Evolutionary conservation across 2,329 filamentous ascomycete species (phyloP), one percentile per base, ranked within the genome.

Genomic region (Mycosphaerelloides madeirae): DNA sequence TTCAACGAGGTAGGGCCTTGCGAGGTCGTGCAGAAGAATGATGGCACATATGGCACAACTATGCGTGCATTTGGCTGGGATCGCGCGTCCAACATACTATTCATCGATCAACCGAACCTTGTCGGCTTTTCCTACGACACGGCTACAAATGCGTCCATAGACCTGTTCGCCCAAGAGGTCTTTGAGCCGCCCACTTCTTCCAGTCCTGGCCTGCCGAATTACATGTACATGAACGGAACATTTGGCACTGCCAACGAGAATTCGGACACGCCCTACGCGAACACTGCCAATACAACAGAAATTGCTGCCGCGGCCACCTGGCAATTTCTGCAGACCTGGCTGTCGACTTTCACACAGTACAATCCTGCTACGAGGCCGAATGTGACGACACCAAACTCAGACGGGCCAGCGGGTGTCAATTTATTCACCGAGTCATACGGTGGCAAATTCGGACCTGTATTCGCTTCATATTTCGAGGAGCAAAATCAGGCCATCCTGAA

Each of bases 71-170:
- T 79, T 77, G 79, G 80, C 13, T 85, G 81, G 81, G 81, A 85
- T 60, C 71, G 73, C 45, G 71, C 68, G 35, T 76, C 75, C 28
- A 81, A 81, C 54, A 67, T 81, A 59, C 67, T 81, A 37, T 81
- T 77, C 60, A 75, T 81, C 46, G 72, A 74, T 39, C 64, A 88
- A 77, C 82, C 82, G 18, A 81, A 82, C 49, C 81, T 87, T 65
- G 78, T 87, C 38, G 79, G 80, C 19, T 81, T 84, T 53, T 85
- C 81, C 2, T 81, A 79, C 59, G 85, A 88, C 58, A 73, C 72
- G 19, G 68, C 75, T 6, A 79, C 75, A 7, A 82, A 87, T 55
- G 76, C 77, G 13, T 81, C 81, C 6, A 59, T 80, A 16, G 66
- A 78, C 16, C 64, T 79, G 14, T 49, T 72, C 28, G 68, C 65